A percentile compares a stretch with the other conserved stretches of the same genome.
These are phyloP conservation scores for Pisolithus tinctorius DNA, from an alignment of 768 basidiomycete genomes.

Conservation along the genomic window DNA sequence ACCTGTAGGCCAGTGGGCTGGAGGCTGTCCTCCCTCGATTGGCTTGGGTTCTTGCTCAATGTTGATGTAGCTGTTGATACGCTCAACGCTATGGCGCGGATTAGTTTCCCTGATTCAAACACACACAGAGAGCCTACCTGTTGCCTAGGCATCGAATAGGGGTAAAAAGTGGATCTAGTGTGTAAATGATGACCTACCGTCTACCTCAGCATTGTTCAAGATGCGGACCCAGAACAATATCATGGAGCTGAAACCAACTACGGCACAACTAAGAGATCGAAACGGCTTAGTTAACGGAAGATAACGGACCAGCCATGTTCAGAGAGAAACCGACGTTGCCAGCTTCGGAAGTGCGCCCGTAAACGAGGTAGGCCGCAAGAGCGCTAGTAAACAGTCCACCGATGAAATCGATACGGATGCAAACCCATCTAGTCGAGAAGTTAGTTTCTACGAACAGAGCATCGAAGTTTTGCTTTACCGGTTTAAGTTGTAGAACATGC, in stretches of 20 bases:
- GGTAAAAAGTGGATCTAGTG: background rate
- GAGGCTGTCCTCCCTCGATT: slow-evolving; percentile 38
- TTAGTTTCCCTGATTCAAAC: background rate
- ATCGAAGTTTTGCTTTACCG: slow-evolving; percentile 21
- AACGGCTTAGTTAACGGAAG: background rate
- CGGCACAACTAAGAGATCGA: background rate
- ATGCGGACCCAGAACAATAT: slow-evolving; percentile 47
- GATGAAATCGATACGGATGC: slow-evolving; percentile 47
- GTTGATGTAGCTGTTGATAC: slow-evolving; percentile 48
- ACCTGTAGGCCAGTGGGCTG: slow-evolving; percentile 59
- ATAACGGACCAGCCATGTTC: slow-evolving; percentile 33
- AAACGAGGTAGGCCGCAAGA: slow-evolving; percentile 48
- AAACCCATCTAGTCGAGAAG: slow-evolving; percentile 34
- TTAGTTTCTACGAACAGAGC: background rate
- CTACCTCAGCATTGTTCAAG: slow-evolving; percentile 40
- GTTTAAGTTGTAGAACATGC: slow-evolving; percentile 43
- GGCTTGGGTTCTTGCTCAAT: slow-evolving; percentile 49
- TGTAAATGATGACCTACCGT: slow-evolving; percentile 23
- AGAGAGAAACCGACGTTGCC: slow-evolving; percentile 35
- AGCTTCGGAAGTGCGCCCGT: slow-evolving; percentile 33
- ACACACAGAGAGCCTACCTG: slow-evolving; percentile 3
- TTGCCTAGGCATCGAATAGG: slow-evolving; percentile 5
- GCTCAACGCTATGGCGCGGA: slow-evolving; percentile 31
- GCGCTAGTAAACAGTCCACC: slow-evolving; percentile 45
- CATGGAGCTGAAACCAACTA: slow-evolving; percentile 48